Conservation (phyloP, 140 eudicot species). For the Oenanthe javanica region DNA sequence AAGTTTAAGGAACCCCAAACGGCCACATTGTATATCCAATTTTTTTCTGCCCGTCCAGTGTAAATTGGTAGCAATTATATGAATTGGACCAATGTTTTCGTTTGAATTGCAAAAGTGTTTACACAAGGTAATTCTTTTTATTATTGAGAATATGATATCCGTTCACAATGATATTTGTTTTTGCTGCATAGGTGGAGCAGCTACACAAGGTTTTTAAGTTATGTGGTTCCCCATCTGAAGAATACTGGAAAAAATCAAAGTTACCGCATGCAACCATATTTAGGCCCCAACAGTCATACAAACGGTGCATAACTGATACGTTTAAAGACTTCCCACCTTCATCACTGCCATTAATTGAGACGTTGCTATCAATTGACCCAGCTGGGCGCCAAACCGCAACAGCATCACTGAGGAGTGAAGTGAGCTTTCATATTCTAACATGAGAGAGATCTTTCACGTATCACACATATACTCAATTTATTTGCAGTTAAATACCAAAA, state of each 20-base stretch:
- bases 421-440: constrained; percentile 19
- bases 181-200: constrained; percentile 57
- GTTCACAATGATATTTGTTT: background rate
- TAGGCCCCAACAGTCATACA: constrained; percentile 62
- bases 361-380: constrained; percentile 68
- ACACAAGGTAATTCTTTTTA: background rate
- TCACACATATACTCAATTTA: background rate
- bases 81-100: background rate
- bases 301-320: constrained; percentile 55
- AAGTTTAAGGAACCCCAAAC: too few relatives aligned
- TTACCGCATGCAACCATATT: constrained; percentile 74
- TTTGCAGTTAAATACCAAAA: constrained; percentile 4
- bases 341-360: constrained; percentile 43
- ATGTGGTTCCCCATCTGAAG: constrained; percentile 77
- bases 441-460: constrained; percentile 5
- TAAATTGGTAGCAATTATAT: background rate
- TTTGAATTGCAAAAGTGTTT: background rate
- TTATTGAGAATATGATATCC: background rate
- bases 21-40: constrained; percentile 1
- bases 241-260: constrained; percentile 66
- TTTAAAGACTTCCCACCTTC: constrained; percentile 61
- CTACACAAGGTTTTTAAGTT: constrained; percentile 70
- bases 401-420: constrained; percentile 54
- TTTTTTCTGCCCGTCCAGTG: background rate
- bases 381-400: constrained; percentile 64